Evolutionary conservation across 345 rosid species (phyloP).

Genomic region (Angophora floribunda): DNA sequence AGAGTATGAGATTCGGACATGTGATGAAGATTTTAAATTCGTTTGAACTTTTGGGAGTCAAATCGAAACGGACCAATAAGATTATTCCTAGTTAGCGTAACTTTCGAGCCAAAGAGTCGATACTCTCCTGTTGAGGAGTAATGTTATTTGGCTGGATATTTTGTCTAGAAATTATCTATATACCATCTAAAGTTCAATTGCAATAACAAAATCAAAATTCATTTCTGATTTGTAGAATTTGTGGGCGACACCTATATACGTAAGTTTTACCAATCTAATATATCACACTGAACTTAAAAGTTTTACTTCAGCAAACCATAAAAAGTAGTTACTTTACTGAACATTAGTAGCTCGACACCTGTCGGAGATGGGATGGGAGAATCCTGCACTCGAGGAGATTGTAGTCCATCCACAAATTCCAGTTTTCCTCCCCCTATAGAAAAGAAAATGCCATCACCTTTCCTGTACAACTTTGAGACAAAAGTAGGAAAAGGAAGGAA

Average conservation of each 20-base stretch:
- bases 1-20: not conserved
- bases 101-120: not conserved
- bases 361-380: not conserved
- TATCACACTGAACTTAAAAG: not conserved
- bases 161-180: not conserved
- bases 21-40: not conserved
- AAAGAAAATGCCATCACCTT: slow-evolving; percentile 41
- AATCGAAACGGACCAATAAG: not conserved
- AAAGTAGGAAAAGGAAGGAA: slow-evolving; percentile 55
- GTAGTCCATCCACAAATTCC: not conserved
- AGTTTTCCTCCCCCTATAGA: not conserved
- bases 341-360: not conserved
- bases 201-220: not conserved
- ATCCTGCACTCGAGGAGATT: not conserved
- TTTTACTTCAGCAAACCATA: not conserved
- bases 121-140: not conserved
- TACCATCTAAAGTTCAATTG: not conserved
- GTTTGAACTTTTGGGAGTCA: not conserved
- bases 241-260: not conserved
- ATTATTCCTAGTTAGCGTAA: not conserved
- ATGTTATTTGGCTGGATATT: not conserved
- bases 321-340: not conserved
- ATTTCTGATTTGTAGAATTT: not conserved
- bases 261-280: not conserved
- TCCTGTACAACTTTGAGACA: slow-evolving; percentile 73